Evolutionary conservation across 2,329 filamentous ascomycete genomes (phyloP), one percentile per base, ranked within the genome.

Genomic region (Xylaria sp.): DNA sequence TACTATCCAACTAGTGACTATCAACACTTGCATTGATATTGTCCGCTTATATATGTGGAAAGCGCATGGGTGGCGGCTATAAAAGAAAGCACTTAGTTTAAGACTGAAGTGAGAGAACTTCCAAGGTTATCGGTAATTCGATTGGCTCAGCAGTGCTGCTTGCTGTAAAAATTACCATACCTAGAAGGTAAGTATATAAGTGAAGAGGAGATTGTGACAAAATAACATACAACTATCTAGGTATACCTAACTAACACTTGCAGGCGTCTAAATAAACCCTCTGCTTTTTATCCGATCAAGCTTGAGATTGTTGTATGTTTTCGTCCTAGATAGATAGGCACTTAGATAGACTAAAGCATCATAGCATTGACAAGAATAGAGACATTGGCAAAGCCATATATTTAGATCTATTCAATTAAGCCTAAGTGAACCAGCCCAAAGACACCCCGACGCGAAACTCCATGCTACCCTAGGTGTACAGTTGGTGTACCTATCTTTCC

Each of bases 371-470:
- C 51, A 55, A 55, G 51, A 36, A 55, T 36, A 36, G 27, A 32
- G 17, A 30, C 34, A 36, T 36, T 36, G 34, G 11, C 27, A 36
- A 5, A 55, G 17, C 5, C n/a, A n/a, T 53, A 21, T 24, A 65
- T 47, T 64, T 34, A 36, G 11, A 36, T 36, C 34, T 36, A 8
- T 36, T 36, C 34, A 66, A 61, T 54, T 50, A 11, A 54, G 53
- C 51, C 50, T 60, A 8, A 58, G 34, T 32, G 32, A 67, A 61
- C 17, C 47, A 48, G 12, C 36, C 19, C 21, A 60, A 63, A 32
- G 21, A 63, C 58, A 67, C 68, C 66, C 61, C 47, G 62, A 68
- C 65, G 32, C 68, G 45, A 57, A 65, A 72, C 68, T 64, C 70
- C 65, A 60, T 65, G 64, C 68, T 67, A 71, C 24, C 54, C 53